Conservation (phyloP, 2,329 filamentous ascomycete genomes). For the Diaporthe ilicicola region DNA sequence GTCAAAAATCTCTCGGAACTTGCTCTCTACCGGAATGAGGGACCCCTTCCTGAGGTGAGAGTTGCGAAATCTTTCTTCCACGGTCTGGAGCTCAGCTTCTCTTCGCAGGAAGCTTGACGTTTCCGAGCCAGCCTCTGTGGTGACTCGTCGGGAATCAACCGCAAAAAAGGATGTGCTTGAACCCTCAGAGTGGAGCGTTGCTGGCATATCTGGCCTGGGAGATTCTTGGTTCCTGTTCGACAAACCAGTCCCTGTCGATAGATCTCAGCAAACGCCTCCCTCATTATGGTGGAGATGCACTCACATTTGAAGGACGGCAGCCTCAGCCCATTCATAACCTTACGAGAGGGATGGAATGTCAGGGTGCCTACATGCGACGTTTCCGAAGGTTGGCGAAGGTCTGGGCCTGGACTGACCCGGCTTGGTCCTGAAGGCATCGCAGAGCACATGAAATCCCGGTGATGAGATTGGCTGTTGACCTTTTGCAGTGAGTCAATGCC, state of each 20-base stretch:
- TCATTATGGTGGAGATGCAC: not conserved
- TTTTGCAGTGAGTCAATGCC: not conserved
- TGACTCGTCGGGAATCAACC: constrained; percentile 27
- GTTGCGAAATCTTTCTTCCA: constrained; percentile 52
- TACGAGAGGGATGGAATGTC: not conserved
- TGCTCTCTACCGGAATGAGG: constrained; percentile 44
- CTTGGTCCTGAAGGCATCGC: not conserved
- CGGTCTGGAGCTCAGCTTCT: constrained; percentile 49
- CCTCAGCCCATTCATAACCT: constrained; percentile 11
- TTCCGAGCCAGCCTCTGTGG: constrained; percentile 42
- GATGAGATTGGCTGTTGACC: no score
- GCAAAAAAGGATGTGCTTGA: not conserved
- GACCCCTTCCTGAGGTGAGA: constrained; percentile 42
- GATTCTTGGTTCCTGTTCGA: not conserved
- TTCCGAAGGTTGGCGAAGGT: not conserved
- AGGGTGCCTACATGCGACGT: not conserved
- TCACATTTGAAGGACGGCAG: constrained; percentile 26
- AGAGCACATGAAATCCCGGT: not conserved
- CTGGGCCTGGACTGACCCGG: not conserved
- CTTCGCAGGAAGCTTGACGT: constrained; percentile 48
- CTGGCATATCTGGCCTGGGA: not conserved
- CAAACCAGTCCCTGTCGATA: not conserved
- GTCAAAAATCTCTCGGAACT: constrained; percentile 52
- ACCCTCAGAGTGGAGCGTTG: constrained; percentile 13
- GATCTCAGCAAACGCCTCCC: not conserved